Base-by-base conservation (phyloP, 352 stramenopile genomes). In the Globisporangium camurandrum region DNA sequence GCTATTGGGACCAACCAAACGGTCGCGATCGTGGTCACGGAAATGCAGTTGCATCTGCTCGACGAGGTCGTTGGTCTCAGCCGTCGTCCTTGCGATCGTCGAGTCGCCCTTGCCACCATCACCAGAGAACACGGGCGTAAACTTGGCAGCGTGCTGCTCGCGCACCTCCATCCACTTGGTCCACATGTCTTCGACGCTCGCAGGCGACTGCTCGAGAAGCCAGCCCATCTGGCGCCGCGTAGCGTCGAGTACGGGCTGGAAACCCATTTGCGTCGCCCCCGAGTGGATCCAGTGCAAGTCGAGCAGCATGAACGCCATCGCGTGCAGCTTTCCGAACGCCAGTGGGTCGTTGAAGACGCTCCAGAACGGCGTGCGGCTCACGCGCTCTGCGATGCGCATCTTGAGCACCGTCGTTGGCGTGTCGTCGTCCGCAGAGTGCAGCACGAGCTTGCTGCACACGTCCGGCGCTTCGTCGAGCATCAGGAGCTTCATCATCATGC, bases 261-360 rank as follows among this genome's bases (percentile, higher is more conserved):
- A 92, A 1, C 81, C 78, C 81, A 92, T 90, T 45, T 92, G 81
- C 28, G 78, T 90, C 14, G 78, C 78, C 14, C 78, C 81, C 4
- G 78, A 86, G 59, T 86, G 75, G 33, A 90, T 59, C 78, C 75
- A 90, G 56, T 92, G 78, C 37, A 92, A 52, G 43, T 92, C 78
- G 33, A 92, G 62, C 48, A 90, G 61, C 81, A 88, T 89, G 57
- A 92, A 92, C 30, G 80, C 74, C 81, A 92, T 89, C n/a, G 71
- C 65, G 28, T 88, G 78, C 27, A 92, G 60, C 67, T 89, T 84
- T 39, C 68, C 72, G 26, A 93, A 84, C 30, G 78, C 76, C 43
- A 73, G 54, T 4, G 54, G 42, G 49, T 90, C 76, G 50, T 89
- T 77, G 54, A 93, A 84, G 17, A 93, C 71, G 39, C 71, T 63